A percentile compares a stretch with the other conserved stretches of the same genome.
phyloP scores from a whole-genome alignment of 2,329 filamentous ascomycete species.

The Zasmidium angulare region DNA sequence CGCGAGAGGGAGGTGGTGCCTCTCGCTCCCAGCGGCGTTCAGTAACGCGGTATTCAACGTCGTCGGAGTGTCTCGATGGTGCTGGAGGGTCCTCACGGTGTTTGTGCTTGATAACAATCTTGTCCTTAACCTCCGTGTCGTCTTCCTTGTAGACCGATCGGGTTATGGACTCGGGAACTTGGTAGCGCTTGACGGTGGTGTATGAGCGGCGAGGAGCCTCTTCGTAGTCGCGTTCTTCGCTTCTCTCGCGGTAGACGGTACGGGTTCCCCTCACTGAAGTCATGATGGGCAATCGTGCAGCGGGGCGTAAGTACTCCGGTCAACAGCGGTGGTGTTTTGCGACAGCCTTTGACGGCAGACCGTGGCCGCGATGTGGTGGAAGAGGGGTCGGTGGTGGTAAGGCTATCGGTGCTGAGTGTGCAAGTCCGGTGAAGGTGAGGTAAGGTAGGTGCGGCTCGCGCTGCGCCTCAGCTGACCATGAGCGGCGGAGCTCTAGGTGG shows the following conservation, averaged over 20 bases:
- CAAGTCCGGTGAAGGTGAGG: not conserved
- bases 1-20: slow-evolving; percentile 2
- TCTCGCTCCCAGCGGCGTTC: slow-evolving; percentile 12
- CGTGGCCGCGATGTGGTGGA: not conserved
- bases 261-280: slow-evolving; percentile 40
- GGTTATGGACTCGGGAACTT: slow-evolving; percentile 50
- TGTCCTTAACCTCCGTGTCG: slow-evolving; percentile 43
- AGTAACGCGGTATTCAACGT: slow-evolving; percentile 28
- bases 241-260: slow-evolving; percentile 45
- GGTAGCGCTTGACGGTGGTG: slow-evolving; percentile 62
- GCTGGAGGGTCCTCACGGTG: slow-evolving; percentile 19
- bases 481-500: not conserved
- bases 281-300: slow-evolving; percentile 8
- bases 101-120: slow-evolving; percentile 46
- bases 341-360: not conserved
- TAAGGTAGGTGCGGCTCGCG: not conserved
- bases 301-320: slow-evolving; percentile 5
- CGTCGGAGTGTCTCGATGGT: slow-evolving; percentile 20
- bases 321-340: not conserved
- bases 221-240: slow-evolving; percentile 48
- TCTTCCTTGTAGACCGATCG: slow-evolving; percentile 32
- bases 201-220: slow-evolving; percentile 43
- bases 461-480: slow-evolving; percentile 1
- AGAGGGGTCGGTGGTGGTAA: not conserved
- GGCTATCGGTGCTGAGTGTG: not conserved